These are phyloP conservation scores for Colletotrichum sp. DNA, from an alignment of 2,329 filamentous ascomycete species.

Conservation along the genomic window DNA sequence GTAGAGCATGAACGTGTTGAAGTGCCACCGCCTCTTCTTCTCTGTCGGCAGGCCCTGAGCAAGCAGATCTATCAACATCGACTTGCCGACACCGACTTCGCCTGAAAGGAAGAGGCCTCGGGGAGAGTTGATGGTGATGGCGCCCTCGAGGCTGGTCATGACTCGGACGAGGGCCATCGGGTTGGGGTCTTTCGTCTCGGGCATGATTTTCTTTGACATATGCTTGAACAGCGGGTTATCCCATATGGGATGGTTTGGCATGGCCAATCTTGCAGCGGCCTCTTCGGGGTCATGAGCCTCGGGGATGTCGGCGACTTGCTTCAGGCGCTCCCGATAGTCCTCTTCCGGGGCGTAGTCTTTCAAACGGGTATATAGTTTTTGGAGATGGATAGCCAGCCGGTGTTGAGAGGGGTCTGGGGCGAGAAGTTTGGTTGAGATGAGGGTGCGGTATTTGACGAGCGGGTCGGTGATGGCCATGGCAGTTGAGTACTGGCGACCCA, in stretches of 20 bases:
- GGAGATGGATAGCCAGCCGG: conserved; percentile 75
- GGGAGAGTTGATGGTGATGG: conserved; percentile 74
- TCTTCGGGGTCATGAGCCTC: conserved; percentile 32
- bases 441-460: conserved; percentile 75
- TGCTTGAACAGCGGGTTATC: conserved; percentile 64
- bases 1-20: conserved; percentile 86
- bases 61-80: conserved; percentile 85
- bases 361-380: conserved; percentile 75
- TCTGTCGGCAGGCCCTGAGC: conserved; percentile 76
- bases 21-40: conserved; percentile 80
- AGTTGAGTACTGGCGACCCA: conserved; percentile 38
- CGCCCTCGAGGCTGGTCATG: conserved; percentile 74
- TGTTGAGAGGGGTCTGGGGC: conserved; percentile 75
- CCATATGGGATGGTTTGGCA: conserved; percentile 59
- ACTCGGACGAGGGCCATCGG: conserved; percentile 68
- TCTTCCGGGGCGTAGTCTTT: conserved; percentile 79
- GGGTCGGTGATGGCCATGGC: conserved; percentile 72
- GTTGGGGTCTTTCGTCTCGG: conserved; percentile 57
- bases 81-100: conserved; percentile 84
- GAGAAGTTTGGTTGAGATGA: conserved; percentile 71
- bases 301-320: conserved; percentile 60
- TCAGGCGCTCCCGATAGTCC: conserved; percentile 71
- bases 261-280: conserved; percentile 46
- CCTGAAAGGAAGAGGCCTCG: conserved; percentile 79
- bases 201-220: conserved; percentile 55